Percentiles rank a stretch among this genome's conserved stretches.
Evolutionary conservation across 192 early-diverging fungal genomes (phyloP).

Genomic region (Coemansia sp.): DNA sequence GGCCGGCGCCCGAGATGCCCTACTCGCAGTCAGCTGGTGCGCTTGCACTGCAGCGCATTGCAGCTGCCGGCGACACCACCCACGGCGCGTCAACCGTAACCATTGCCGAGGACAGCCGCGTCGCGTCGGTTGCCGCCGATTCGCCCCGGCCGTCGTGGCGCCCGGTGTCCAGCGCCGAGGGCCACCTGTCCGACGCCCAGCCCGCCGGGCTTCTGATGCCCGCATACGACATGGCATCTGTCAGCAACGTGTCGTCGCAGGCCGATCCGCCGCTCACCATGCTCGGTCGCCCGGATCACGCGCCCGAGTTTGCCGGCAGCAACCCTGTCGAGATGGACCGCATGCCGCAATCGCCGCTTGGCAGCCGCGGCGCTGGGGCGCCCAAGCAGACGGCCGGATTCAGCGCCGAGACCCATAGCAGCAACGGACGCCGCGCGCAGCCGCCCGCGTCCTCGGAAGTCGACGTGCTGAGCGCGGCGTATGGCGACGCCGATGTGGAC

Average conservation of each 20-base stretch:
- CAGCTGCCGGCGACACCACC: not conserved
- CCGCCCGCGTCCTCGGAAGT: slow-evolving; percentile 8
- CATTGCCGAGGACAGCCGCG: not conserved
- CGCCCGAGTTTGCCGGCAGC: slow-evolving; percentile 5
- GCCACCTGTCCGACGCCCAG: slow-evolving; percentile 2
- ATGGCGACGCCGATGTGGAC: slow-evolving; percentile 29
- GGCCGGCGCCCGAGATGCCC: not conserved
- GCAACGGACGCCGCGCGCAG: slow-evolving; percentile 2
- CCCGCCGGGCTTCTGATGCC: not conserved
- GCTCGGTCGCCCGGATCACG: slow-evolving; percentile 15
- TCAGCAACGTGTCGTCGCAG: slow-evolving; percentile 44
- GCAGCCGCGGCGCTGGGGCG: not conserved
- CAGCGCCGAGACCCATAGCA: slow-evolving; percentile 20
- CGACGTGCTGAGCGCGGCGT: slow-evolving; percentile 26
- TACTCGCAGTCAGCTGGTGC: slow-evolving; percentile 10
- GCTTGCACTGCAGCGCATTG: slow-evolving; percentile 7
- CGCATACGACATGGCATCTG: slow-evolving; percentile 5
- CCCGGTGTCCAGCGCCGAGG: slow-evolving; percentile 4
- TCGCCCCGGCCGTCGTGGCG: slow-evolving; percentile 11
- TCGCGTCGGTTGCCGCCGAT: not conserved
- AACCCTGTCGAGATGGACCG: slow-evolving; percentile 1
- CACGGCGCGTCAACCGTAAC: not conserved
- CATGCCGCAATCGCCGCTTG: not conserved
- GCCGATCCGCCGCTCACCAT: slow-evolving; percentile 32
- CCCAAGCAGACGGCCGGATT: slow-evolving; percentile 1